Evolutionary conservation across 1,284 basidiomycete species (phyloP).

Genomic region (Malassezia yamatoensis): DNA sequence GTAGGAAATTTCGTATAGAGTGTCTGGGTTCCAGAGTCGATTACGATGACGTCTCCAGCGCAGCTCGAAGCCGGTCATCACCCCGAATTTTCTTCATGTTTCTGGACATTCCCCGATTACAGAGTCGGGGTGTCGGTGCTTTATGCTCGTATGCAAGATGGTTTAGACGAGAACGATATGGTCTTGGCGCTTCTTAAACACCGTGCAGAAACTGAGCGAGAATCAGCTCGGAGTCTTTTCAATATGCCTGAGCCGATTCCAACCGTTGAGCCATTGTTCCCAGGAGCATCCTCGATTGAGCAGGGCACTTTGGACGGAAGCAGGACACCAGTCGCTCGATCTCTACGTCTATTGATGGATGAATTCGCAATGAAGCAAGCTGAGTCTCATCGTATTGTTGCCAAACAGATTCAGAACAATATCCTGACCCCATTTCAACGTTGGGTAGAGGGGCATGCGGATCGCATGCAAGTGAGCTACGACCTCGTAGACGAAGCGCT

Average conservation of each 20-base stretch:
- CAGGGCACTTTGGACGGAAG: conserved; percentile 18
- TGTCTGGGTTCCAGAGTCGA: neutral
- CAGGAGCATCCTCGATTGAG: neutral
- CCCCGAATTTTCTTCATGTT: conserved; percentile 33
- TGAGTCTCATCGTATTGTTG: conserved; percentile 28
- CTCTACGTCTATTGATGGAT: conserved; percentile 25
- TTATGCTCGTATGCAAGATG: conserved; percentile 36
- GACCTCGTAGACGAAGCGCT: conserved; percentile 32
- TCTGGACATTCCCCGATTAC: conserved; percentile 44
- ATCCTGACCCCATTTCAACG: conserved; percentile 36
- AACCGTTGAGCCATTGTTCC: conserved; percentile 27
- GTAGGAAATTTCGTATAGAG: neutral
- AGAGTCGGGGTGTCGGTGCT: conserved; percentile 30
- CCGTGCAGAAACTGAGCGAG: conserved; percentile 28
- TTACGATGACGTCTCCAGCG: conserved; percentile 32
- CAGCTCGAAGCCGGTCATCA: conserved; percentile 34
- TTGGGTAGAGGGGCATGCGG: conserved; percentile 32
- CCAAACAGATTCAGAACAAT: conserved; percentile 25
- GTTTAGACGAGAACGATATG: conserved; percentile 39
- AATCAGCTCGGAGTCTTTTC: conserved; percentile 26
- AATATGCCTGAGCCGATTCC: conserved; percentile 24
- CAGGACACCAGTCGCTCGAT: conserved; percentile 23
- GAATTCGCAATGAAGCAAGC: conserved; percentile 27
- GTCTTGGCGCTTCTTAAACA: conserved; percentile 36
- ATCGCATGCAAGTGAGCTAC: conserved; percentile 35